phyloP scores from a whole-genome alignment of 352 stramenopile genomes.

The Plasmopara muralis region DNA sequence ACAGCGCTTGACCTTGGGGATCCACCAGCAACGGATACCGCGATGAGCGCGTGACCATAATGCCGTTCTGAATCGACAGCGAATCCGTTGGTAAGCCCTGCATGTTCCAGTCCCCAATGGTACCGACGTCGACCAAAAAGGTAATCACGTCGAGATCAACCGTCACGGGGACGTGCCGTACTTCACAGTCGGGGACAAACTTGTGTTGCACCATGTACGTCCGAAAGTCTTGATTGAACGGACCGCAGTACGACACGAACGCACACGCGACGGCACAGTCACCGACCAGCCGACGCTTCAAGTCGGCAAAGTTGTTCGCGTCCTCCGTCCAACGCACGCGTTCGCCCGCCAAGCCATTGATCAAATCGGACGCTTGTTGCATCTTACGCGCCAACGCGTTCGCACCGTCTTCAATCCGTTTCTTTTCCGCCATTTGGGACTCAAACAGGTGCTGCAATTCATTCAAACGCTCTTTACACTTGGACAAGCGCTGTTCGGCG shows the following conservation, averaged over 20 bases:
- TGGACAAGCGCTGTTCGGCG: constrained; percentile 89
- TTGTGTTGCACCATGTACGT: constrained; percentile 95
- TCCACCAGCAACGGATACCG: constrained; percentile 96
- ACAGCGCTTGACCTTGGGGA: constrained; percentile 95
- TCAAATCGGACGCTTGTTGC: constrained; percentile 95
- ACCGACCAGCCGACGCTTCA: constrained; percentile 94
- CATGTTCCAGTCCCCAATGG: constrained; percentile 98
- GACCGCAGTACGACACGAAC: constrained; percentile 97
- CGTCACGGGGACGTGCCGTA: constrained; percentile 89
- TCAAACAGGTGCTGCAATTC: constrained; percentile 97
- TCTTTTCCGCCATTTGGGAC: constrained; percentile 95
- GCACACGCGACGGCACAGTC: constrained; percentile 96
- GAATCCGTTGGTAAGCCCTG: constrained; percentile 95
- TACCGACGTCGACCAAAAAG: constrained; percentile 97
- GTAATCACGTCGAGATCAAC: constrained; percentile 94
- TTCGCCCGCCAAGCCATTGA: constrained; percentile 95
- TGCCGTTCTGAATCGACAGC: constrained; percentile 97
- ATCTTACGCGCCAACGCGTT: constrained; percentile 95
- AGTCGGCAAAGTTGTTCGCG: constrained; percentile 95
- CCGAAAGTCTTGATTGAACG: constrained; percentile 98
- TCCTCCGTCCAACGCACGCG: constrained; percentile 96
- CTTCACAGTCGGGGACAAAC: constrained; percentile 92
- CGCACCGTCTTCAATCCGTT: constrained; percentile 94
- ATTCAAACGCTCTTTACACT: constrained; percentile 92
- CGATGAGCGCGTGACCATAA: constrained; percentile 96